Evolutionary conservation across 352 stramenopile species (phyloP).

Genomic region (Elongisporangium anandrum): DNA sequence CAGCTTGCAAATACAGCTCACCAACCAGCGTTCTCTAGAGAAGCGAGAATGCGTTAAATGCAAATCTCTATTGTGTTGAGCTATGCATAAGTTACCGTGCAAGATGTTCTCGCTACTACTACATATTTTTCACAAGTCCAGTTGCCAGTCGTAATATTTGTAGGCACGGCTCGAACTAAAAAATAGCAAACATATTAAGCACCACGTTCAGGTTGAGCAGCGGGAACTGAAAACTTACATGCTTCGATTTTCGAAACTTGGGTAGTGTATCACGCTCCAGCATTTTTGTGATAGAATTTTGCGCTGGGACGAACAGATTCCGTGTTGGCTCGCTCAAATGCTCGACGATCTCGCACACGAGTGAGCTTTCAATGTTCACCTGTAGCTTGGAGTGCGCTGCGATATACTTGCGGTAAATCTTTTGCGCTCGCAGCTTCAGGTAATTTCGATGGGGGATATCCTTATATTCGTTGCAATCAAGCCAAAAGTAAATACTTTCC

Average conservation of each 20-base stretch:
- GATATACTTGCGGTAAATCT: constrained; percentile 82
- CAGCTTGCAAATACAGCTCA: too few species aligned
- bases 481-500: constrained; percentile 82
- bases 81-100: background rate
- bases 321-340: constrained; percentile 51
- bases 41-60: background rate
- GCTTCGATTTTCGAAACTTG: constrained; percentile 69
- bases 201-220: background rate
- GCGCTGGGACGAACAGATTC: constrained; percentile 51
- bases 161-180: constrained; percentile 1
- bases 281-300: constrained; percentile 73
- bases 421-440: constrained; percentile 69
- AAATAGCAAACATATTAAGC: background rate
- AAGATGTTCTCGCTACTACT: background rate
- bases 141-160: constrained; percentile 1
- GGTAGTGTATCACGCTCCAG: constrained; percentile 68
- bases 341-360: constrained; percentile 52
- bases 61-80: background rate
- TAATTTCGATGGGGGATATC: constrained; percentile 71
- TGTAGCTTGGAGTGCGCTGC: constrained; percentile 55
- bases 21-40: too few species aligned
- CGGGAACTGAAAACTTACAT: constrained; percentile 26
- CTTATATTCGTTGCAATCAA: constrained; percentile 82
- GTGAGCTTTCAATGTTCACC: constrained; percentile 58
- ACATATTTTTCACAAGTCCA: background rate